A percentile compares a stretch with the other conserved stretches of the same genome.
These are phyloP conservation scores for Gnomoniopsis sp. DNA, from an alignment of 2,329 filamentous ascomycete species.

Conservation along the genomic window DNA sequence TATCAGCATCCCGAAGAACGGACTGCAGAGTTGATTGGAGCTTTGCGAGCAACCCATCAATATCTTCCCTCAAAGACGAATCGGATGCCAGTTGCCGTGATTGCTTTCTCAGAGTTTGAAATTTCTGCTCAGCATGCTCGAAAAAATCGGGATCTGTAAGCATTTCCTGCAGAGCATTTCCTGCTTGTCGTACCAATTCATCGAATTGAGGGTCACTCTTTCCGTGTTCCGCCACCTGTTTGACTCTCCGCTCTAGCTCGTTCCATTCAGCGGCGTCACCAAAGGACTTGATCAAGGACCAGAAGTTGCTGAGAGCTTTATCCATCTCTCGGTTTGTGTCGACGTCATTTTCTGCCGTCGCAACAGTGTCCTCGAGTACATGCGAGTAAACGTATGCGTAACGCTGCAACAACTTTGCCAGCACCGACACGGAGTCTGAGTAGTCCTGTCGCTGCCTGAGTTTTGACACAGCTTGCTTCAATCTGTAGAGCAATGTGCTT, in stretches of 20 bases:
- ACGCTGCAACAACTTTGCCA: constrained; percentile 71
- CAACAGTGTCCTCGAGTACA: constrained; percentile 63
- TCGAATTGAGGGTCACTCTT: constrained; percentile 81
- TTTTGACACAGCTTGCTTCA: constrained; percentile 73
- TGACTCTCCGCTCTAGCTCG: constrained; percentile 65
- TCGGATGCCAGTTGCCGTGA: constrained; percentile 63
- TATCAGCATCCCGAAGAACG: constrained; percentile 67
- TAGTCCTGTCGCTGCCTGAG: constrained; percentile 79
- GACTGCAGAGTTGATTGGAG: constrained; percentile 64
- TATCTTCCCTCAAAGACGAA: constrained; percentile 66
- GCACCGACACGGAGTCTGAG: constrained; percentile 75
- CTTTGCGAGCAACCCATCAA: constrained; percentile 70
- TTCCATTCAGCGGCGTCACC: constrained; percentile 74
- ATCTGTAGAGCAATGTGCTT: constrained; percentile 67
- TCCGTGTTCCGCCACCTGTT: constrained; percentile 69
- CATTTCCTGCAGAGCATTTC: constrained; percentile 73
- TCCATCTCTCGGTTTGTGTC: constrained; percentile 72
- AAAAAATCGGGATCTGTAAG: constrained; percentile 85
- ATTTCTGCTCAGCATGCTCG: constrained; percentile 61
- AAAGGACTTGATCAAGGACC: constrained; percentile 75
- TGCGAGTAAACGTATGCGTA: constrained; percentile 78
- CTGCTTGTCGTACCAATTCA: constrained; percentile 68
- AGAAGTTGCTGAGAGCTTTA: constrained; percentile 73
- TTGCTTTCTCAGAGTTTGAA: constrained; percentile 49
- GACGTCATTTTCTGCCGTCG: constrained; percentile 66